These are phyloP conservation scores for Phlyctochytrium arcticum DNA, from an alignment of 192 early-diverging fungal species.

Conservation along the genomic window DNA sequence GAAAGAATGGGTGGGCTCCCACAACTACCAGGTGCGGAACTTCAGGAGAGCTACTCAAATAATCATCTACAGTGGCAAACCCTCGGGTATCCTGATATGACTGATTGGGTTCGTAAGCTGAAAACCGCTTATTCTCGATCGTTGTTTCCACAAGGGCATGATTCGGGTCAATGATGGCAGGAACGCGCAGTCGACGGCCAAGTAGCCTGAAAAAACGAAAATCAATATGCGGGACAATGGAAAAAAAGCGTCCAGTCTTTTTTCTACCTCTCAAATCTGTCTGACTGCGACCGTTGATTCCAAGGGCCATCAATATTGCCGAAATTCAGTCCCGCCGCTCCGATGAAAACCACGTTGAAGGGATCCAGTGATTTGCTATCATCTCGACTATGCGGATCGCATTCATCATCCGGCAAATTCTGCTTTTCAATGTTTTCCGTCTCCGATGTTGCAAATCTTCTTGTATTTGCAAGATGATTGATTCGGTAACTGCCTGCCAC, in stretches of 20 bases:
- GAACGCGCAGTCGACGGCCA: background rate
- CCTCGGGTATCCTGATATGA: background rate
- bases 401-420: too few relatives aligned
- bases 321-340: conserved; percentile 5
- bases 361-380: background rate
- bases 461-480: too few relatives aligned
- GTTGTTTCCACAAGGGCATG: background rate
- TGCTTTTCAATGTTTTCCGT: too few relatives aligned
- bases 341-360: conserved; percentile 9
- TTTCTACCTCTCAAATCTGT: background rate
- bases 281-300: background rate
- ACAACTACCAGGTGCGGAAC: background rate
- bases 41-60: background rate
- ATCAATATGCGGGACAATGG: background rate
- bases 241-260: background rate
- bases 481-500: too few relatives aligned
- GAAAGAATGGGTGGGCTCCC: background rate
- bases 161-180: conserved; percentile 11
- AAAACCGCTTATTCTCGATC: background rate
- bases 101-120: background rate
- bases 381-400: too few relatives aligned
- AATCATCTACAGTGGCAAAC: background rate
- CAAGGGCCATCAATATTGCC: background rate
- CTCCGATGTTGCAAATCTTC: too few relatives aligned
- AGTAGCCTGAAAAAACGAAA: background rate